Evolutionary conservation across 805 yeast genomes (phyloP), one percentile per base, ranked within the genome.

Genomic region (Candida taoyuanica): DNA sequence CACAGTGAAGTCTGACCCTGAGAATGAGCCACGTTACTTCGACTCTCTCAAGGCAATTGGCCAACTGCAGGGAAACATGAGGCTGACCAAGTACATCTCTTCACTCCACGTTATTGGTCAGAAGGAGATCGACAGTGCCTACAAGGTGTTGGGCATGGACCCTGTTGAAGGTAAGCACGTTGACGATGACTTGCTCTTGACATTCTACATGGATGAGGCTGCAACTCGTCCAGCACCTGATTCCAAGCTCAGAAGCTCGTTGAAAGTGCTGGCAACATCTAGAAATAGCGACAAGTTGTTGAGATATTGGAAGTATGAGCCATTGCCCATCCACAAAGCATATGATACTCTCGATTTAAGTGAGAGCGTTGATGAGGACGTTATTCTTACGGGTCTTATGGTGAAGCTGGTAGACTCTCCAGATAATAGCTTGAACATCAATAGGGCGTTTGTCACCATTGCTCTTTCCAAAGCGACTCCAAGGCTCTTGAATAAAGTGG

Each of bases 371-470:
- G 81, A 74, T 42, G 85, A 81, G 53, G 93, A 85, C 45, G 76
- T 84, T 31, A 73, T 86, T 3, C 68, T 78, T 20, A 82, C 94
- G 1, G 89, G 94, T 1, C 84, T 76, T 52, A 79, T 82, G 40
- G 67, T 82, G 30, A 78, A 78, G 42, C 52, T 70, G 2, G 73
- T 74, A 29, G 94, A 85, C 40, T 50, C 61, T 1, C 67, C 66
- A 1, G 66, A 69, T 37, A 53, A 71, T 36, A 65, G 61, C 27
- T 46, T 74, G 23, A 42, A 53, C 34, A 60, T 67, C 37, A 71
- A 76, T 33, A 68, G 81, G 40, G 78, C 88, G 1, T 60, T 85
- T 31, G 62, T 77, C 18, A 73, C 88, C 0, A 67, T 85, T 25
- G 89, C 86, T 0, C 56, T 72, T 0, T 56, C 64, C 17, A 63